Evolutionary conservation across 495 filamentous ascomycete genomes (phyloP).

Genomic region (Extremus antarcticus): DNA sequence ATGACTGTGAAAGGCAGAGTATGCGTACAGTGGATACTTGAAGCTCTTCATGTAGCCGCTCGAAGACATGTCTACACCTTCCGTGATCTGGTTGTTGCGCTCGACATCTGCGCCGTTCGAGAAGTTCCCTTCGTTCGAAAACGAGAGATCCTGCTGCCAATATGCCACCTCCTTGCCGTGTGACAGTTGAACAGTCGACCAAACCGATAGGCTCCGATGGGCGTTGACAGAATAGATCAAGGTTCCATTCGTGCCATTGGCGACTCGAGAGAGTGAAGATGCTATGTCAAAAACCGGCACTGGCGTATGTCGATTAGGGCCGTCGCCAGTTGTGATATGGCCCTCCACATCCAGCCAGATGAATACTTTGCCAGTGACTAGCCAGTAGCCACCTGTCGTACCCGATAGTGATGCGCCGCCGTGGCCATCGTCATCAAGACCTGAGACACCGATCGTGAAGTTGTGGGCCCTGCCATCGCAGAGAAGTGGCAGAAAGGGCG

Average conservation of each 20-base stretch:
- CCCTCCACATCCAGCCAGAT: constrained; percentile 48
- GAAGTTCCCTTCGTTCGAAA: constrained; percentile 46
- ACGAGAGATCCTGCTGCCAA: constrained; percentile 52
- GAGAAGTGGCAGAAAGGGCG: constrained; percentile 61
- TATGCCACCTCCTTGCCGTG: constrained; percentile 28
- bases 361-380: constrained; percentile 75
- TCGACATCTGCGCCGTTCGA: constrained; percentile 50
- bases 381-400: constrained; percentile 61
- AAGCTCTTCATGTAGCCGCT: constrained; percentile 40
- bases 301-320: constrained; percentile 29
- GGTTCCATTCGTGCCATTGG: constrained; percentile 49
- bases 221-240: constrained; percentile 50
- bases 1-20: constrained; percentile 35
- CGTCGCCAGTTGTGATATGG: constrained; percentile 41
- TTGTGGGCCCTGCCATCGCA: constrained; percentile 53
- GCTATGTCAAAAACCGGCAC: constrained; percentile 33
- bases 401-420: constrained; percentile 43
- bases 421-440: constrained; percentile 44
- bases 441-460: constrained; percentile 60
- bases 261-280: constrained; percentile 31
- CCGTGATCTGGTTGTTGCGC: constrained; percentile 49
- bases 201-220: constrained; percentile 44
- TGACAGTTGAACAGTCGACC: constrained; percentile 40
- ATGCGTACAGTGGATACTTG: constrained; percentile 53
- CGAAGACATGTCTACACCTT: constrained; percentile 45